A percentile compares a stretch with the other conserved stretches of the same genome.
Conservation (phyloP, 2,329 filamentous ascomycete species). For the Paecilomyces sp. region DNA sequence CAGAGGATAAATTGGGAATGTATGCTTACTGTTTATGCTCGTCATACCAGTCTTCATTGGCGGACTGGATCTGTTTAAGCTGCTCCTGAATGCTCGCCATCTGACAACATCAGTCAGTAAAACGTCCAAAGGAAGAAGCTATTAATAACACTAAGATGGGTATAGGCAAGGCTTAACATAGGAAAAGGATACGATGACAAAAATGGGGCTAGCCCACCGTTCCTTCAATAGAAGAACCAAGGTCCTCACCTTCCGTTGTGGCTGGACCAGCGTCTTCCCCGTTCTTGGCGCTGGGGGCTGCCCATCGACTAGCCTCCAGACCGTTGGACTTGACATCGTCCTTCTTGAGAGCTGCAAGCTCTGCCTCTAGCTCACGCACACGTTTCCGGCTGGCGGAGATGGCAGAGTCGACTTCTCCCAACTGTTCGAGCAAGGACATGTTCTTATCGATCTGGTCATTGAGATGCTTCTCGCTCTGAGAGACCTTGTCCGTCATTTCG, state of each 20-base stretch:
- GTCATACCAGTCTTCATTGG: slow-evolving; percentile 38
- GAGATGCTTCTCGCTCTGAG: slow-evolving; percentile 26
- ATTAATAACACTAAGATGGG: neutral
- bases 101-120: slow-evolving; percentile 23
- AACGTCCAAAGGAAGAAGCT: slow-evolving; percentile 11
- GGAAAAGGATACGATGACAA: slow-evolving; percentile 10
- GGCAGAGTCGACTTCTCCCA: slow-evolving; percentile 30
- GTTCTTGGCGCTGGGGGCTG: slow-evolving; percentile 22
- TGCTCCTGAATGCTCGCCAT: slow-evolving; percentile 43
- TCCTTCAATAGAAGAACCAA: slow-evolving; percentile 41
- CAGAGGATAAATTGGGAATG: neutral
- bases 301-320: slow-evolving; percentile 36
- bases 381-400: slow-evolving; percentile 29
- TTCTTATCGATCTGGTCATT: slow-evolving; percentile 36
- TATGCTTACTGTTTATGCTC: slow-evolving; percentile 34
- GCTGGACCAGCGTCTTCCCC: slow-evolving; percentile 27
- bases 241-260: slow-evolving; percentile 39
- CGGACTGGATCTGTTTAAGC: slow-evolving; percentile 38
- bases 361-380: slow-evolving; percentile 32
- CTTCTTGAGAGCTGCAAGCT: slow-evolving; percentile 28
- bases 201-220: slow-evolving; percentile 40
- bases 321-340: slow-evolving; percentile 22
- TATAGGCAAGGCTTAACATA: neutral
- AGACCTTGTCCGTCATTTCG: slow-evolving; percentile 25
- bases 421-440: slow-evolving; percentile 30